Base-by-base conservation (phyloP, 495 filamentous ascomycete genomes). In the Tuber indicum region DNA sequence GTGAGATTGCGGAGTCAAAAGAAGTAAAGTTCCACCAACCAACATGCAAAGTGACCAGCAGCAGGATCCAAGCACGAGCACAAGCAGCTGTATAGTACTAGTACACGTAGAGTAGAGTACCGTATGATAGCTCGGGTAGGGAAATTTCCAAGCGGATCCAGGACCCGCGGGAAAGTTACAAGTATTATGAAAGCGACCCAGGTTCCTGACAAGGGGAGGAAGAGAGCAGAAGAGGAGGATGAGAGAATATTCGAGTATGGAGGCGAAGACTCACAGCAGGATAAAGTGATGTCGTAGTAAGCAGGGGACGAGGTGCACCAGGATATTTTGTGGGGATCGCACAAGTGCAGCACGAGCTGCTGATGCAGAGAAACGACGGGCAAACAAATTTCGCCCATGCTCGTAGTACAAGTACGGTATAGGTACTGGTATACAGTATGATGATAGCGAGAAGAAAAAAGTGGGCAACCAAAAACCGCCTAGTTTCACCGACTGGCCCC, bases 11-110 rank as follows among this genome's bases (percentile, higher is more conserved):
- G 26, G 58, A 2, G 58, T 16, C 16, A 14, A 32, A 66, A 66
- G 58, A 66, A 36, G 58, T 4, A 66, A 66, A 66, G 58, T 36
- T 36, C 58, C 26, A 12, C 17, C 58, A 41, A 7, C 58, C 58
- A 66, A 32, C 58, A 36, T 66, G 10, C 58, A 66, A 66, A 36
- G 58, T 66, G 58, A 66, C 58, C 58, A 66, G 58, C 58, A 66
- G 58, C 26, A 12, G 52, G 52, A 32, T n/a, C n/a, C 7, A 19
- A 49, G 47, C 17, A 49, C 47, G 7, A 23, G 49, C 8, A n/a
- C 45, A 1, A 3, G 49, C n/a, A 49, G 4, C 42, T 7, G 9
- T 23, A n/a, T 32, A 32, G 32, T 32, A 32, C 32, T 32, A 32
- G 32, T 32, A 32, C 32, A 32, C 32, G 32, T n/a, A n/a, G n/a